Evolutionary conservation across 2,329 filamentous ascomycete species (phyloP).

Genomic region (Fusarium hainanense): DNA sequence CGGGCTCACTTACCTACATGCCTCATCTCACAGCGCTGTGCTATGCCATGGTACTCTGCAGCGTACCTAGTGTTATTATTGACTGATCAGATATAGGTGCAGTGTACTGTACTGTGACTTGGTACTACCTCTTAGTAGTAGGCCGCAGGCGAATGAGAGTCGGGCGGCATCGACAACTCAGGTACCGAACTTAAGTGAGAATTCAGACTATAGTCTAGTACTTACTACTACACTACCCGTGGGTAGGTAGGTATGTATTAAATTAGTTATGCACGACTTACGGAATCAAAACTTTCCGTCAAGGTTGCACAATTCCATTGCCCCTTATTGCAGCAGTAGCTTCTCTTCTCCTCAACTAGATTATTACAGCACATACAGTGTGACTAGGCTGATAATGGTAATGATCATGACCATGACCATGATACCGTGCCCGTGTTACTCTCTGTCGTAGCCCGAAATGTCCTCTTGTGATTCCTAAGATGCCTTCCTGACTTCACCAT

Average conservation of each 20-base stretch:
- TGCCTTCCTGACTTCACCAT: constrained; percentile 11
- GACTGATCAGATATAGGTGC: constrained; percentile 5
- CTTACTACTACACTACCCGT: neutral
- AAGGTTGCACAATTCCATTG: neutral
- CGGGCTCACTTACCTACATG: neutral
- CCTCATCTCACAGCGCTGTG: neutral
- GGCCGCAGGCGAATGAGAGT: neutral
- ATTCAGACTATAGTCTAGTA: neutral
- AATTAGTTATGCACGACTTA: neutral
- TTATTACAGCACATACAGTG: neutral
- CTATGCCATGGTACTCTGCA: constrained; percentile 10
- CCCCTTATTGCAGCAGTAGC: constrained; percentile 4
- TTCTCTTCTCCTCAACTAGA: neutral
- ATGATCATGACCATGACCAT: neutral
- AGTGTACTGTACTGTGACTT: neutral
- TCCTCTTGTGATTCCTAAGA: neutral
- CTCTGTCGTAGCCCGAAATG: constrained; percentile 21
- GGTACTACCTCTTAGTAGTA: neutral
- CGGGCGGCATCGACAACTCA: neutral
- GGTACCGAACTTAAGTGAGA: neutral
- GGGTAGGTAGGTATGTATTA: neutral
- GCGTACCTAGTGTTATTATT: neutral
- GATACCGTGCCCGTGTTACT: constrained; percentile 26
- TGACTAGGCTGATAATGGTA: neutral
- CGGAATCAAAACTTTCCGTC: neutral